Percentiles rank a stretch among this genome's conserved stretches.
phyloP scores from a whole-genome alignment of 805 yeast genomes.

The Teunomyces pallodes region DNA sequence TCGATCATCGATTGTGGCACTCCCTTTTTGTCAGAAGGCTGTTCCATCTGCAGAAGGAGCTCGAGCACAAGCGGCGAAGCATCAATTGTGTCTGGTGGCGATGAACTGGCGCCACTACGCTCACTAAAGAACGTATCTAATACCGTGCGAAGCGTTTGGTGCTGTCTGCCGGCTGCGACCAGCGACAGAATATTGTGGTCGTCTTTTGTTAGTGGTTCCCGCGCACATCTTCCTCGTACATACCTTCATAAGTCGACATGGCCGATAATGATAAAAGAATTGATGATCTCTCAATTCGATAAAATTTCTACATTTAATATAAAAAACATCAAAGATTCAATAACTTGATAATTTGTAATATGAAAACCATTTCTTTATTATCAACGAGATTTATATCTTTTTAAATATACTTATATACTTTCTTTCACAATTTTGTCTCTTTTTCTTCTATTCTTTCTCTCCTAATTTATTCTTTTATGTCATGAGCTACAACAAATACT shows the following conservation, averaged over 20 bases:
- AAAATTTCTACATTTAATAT: no score
- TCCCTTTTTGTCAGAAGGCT: constrained; percentile 37
- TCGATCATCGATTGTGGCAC: constrained; percentile 72
- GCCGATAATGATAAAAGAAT: background rate
- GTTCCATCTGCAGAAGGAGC: constrained; percentile 14
- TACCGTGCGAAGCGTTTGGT: constrained; percentile 31
- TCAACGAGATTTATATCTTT: no score
- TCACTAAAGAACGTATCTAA: constrained; percentile 33
- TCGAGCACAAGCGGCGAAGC: constrained; percentile 28
- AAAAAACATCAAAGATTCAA: no score
- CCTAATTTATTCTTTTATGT: no score
- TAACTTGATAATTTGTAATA: no score
- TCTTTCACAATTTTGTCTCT: no score
- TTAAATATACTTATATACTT: no score
- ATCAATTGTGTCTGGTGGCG: constrained; percentile 18
- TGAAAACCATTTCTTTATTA: no score
- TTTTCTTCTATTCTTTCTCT: no score
- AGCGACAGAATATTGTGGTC: constrained; percentile 35
- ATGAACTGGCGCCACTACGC: constrained; percentile 14
- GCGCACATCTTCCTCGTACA: constrained; percentile 11
- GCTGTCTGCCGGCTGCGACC: constrained; percentile 5
- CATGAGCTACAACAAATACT: no score
- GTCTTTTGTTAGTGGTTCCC: constrained; percentile 19
- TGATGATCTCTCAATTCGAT: no score
- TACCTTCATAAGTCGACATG: constrained; percentile 47